Evolutionary conservation across 257 asterid species (phyloP).

Genomic region (Rehmannia glutinosa): DNA sequence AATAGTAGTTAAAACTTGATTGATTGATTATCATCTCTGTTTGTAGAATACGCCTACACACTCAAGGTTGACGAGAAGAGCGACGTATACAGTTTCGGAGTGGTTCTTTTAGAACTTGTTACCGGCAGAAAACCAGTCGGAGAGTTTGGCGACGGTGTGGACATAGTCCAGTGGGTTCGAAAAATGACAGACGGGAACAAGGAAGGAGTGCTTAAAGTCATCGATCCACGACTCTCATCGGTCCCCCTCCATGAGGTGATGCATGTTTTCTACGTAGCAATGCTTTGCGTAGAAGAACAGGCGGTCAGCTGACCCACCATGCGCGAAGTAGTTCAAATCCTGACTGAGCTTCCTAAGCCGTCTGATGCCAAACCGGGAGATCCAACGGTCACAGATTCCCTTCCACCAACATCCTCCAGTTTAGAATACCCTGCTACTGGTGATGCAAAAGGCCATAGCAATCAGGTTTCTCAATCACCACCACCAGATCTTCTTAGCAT

Average conservation of each 20-base stretch:
- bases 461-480: background rate
- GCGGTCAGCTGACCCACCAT: background rate
- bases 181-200: conserved; percentile 21
- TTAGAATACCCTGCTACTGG: background rate
- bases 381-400: background rate
- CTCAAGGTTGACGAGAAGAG: conserved; percentile 55
- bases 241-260: background rate
- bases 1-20: background rate
- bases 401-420: background rate
- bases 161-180: conserved; percentile 45
- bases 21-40: background rate
- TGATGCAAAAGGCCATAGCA: no score
- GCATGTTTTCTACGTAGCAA: background rate
- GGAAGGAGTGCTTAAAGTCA: conserved; percentile 22
- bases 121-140: conserved; percentile 49
- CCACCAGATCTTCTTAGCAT: background rate
- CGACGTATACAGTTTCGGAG: conserved; percentile 57
- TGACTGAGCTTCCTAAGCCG: background rate
- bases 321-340: background rate
- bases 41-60: conserved; percentile 48
- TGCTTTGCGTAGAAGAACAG: background rate
- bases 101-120: conserved; percentile 50
- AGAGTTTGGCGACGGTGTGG: conserved; percentile 50
- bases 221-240: conserved; percentile 21
- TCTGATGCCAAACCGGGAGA: background rate